Percentiles rank a stretch among this genome's conserved stretches.
These are phyloP conservation scores for Candida anglica DNA, from an alignment of 805 yeast genomes.

Conservation along the genomic window DNA sequence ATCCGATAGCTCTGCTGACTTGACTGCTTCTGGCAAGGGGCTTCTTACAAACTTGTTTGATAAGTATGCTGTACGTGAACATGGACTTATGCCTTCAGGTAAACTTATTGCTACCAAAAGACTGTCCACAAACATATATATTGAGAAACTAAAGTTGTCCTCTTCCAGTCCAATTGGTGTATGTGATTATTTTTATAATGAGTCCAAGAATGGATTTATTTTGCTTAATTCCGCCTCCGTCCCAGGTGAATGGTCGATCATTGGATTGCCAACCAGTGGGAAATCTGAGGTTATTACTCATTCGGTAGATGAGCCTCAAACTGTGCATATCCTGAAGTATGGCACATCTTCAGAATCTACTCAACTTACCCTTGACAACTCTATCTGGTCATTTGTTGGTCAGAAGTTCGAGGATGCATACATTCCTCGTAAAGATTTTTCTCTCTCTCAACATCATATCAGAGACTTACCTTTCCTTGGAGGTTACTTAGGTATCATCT, in stretches of 20 bases:
- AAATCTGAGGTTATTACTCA: slow-evolving; percentile 54
- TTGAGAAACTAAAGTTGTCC: slow-evolving; percentile 9
- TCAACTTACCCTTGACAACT: slow-evolving; percentile 8
- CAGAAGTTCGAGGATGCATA: slow-evolving; percentile 38
- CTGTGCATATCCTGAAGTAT: slow-evolving; percentile 25
- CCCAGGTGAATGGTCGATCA: slow-evolving; percentile 86
- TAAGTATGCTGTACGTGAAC: slow-evolving; percentile 17
- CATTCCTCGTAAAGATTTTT: slow-evolving; percentile 21
- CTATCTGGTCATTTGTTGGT: slow-evolving; percentile 55
- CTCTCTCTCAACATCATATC: slow-evolving; percentile 11
- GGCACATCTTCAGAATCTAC: slow-evolving; percentile 6
- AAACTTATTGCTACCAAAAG: not conserved
- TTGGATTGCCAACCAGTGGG: slow-evolving; percentile 59
- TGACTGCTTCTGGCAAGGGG: slow-evolving; percentile 5
- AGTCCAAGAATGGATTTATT: no score
- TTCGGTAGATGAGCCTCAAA: slow-evolving; percentile 43
- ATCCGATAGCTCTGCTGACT: no score
- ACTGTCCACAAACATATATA: not conserved
- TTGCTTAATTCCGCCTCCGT: slow-evolving; percentile 72
- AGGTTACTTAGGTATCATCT: slow-evolving; percentile 82
- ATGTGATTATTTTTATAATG: slow-evolving; percentile 59
- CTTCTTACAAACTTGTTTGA: slow-evolving; percentile 2
- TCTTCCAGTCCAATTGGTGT: slow-evolving; percentile 39
- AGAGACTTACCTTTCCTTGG: slow-evolving; percentile 74
- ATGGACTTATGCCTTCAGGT: slow-evolving; percentile 2